Conservation (phyloP, 1,139 yeast species). For the Kurtzmaniella quercitrusa region DNA sequence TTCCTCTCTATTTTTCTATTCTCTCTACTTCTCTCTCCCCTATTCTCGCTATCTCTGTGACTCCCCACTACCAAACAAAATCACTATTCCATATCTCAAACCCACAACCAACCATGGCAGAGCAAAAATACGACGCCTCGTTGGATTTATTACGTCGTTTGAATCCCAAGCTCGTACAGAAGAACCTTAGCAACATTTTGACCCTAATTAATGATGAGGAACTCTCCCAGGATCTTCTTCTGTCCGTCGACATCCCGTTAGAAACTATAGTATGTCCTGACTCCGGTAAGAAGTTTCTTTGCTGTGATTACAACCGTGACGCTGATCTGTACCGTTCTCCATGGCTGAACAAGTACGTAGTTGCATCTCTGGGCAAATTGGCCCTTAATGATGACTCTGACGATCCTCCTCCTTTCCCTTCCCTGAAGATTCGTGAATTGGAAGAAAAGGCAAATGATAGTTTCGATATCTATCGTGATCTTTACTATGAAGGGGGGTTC, state of each 20-base stretch:
- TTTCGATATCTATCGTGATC: constrained; percentile 86
- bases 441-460: constrained; percentile 86
- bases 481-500: constrained; percentile 85
- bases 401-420: constrained; percentile 73
- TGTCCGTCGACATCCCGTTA: constrained; percentile 87
- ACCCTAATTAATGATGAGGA: constrained; percentile 52
- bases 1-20: background rate
- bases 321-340: constrained; percentile 93
- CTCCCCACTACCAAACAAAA: no score
- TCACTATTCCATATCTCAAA: background rate
- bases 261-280: constrained; percentile 51
- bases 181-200: constrained; percentile 66
- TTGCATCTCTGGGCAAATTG: constrained; percentile 26
- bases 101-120: background rate
- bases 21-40: background rate
- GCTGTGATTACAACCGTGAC: constrained; percentile 94
- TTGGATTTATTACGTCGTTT: constrained; percentile 82
- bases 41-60: no score
- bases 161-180: constrained; percentile 66
- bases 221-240: constrained; percentile 79
- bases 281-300: constrained; percentile 64
- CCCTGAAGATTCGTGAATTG: constrained; percentile 60
- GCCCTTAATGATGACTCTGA: constrained; percentile 31
- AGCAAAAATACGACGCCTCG: constrained; percentile 77
- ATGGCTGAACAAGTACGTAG: constrained; percentile 80